Evolutionary conservation across 495 filamentous ascomycete genomes (phyloP), one percentile per base, ranked within the genome.

Genomic region (Oleoguttula mirabilis): DNA sequence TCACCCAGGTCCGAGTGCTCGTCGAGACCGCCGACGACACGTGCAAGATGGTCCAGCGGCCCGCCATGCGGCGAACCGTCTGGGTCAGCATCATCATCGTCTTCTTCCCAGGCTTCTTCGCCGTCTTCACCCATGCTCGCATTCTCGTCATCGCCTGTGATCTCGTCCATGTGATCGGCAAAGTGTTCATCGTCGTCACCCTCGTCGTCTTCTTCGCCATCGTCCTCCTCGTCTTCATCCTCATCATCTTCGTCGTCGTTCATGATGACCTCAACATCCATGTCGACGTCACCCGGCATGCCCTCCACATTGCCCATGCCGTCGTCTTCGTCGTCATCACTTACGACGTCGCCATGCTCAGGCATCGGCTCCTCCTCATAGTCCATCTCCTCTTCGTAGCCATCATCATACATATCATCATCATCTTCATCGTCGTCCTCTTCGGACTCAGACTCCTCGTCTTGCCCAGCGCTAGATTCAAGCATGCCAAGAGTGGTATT

Each of bases 401-500:
- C 76, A 7, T 57, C 59, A 21, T 60, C 60, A 36, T 60, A 64
- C 56, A 66, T 62, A 11, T 62, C 62, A 4, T 63, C 60, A 30
- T 82, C 77, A 51, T 88, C 79, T 42, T 83, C 84, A 50, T 87
- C 72, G 50, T 86, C 85, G 40, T 78, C 82, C 44, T 69, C 67
- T 25, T 76, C 75, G 1, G 68, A 68, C 49, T 67, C 71, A 15
- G 79, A 81, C 39, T 82, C 80, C 43, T 84, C 80, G 48, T 84
- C 80, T 48, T 84, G 72, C 45, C 76, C 74, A 47, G 82, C 83
- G 24, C 43, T 32, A 5, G 52, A 41, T 56, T 95, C 90, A 44
- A 94, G 76, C 76, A 99, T 87, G 27, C 92, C 92, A 23, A 99
- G 69, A 3, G 92, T 84, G 3, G 90, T 95, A 56, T 96, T 93